Percentiles rank a stretch among this genome's conserved stretches.
Evolutionary conservation across 164 flowering plant species (phyloP).

Genomic region (Macadamia tetraphylla): DNA sequence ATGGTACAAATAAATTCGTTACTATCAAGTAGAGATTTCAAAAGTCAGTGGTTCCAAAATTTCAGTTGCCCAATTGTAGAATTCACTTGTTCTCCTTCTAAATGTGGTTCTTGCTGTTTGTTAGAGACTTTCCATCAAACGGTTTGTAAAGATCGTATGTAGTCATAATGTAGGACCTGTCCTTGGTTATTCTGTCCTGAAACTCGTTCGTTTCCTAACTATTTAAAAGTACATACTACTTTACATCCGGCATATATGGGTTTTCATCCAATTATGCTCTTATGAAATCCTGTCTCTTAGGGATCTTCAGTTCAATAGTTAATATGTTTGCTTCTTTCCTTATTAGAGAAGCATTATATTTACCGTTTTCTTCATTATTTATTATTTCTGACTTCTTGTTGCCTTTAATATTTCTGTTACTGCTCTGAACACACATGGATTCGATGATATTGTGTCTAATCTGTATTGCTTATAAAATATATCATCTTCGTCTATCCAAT

Average conservation of each 20-base stretch:
- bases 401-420: no score
- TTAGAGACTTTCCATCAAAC: constrained; percentile 1
- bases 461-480: no score
- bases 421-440: no score
- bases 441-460: no score
- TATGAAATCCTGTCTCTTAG: not conserved
- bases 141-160: constrained; percentile 10
- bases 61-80: not conserved
- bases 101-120: not conserved
- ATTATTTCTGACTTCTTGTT: no score
- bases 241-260: not conserved
- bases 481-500: no score
- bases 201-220: not conserved
- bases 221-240: constrained; percentile 1
- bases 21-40: constrained; percentile 34
- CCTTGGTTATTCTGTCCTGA: not conserved
- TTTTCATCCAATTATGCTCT: not conserved
- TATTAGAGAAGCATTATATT: no score
- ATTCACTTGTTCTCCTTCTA: constrained; percentile 2
- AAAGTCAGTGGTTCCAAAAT: constrained; percentile 2
- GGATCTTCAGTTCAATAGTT: not conserved
- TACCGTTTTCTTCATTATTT: no score
- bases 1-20: constrained; percentile 56
- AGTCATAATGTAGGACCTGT: constrained; percentile 4
- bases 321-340: not conserved